Evolutionary conservation across 495 filamentous ascomycete genomes (phyloP).

Genomic region (Neohortaea acidophila): DNA sequence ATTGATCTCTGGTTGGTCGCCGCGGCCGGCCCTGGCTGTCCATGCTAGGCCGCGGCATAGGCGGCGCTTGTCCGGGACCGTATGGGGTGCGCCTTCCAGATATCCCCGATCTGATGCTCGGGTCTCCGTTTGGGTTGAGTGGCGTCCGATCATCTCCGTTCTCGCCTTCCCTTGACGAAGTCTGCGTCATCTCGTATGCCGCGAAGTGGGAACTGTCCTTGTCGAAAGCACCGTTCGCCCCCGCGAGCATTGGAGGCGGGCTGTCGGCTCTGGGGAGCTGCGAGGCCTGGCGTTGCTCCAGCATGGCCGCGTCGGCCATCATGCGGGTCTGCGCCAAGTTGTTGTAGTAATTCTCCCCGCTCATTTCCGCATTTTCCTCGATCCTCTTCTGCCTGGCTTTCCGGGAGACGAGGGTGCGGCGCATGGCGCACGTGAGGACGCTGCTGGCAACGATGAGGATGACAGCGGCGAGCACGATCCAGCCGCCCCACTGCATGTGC

Average conservation of each 20-base stretch:
- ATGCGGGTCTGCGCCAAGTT: constrained; percentile 42
- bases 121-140: constrained; percentile 47
- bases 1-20: constrained; percentile 43
- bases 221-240: constrained; percentile 28
- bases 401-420: constrained; percentile 76
- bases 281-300: constrained; percentile 14
- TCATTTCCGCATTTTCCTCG: constrained; percentile 88
- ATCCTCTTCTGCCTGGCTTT: constrained; percentile 87
- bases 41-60: constrained; percentile 21
- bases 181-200: constrained; percentile 49
- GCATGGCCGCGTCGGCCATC: constrained; percentile 30
- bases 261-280: constrained; percentile 30
- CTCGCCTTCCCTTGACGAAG: constrained; percentile 2
- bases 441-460: constrained; percentile 71
- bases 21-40: constrained; percentile 18
- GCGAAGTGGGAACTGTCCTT: constrained; percentile 49
- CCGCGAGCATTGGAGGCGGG: constrained; percentile 34
- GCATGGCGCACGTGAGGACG: constrained; percentile 91
- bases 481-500: constrained; percentile 86
- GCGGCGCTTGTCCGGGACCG: constrained; percentile 2
- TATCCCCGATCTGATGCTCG: constrained; percentile 20
- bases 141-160: constrained; percentile 61
- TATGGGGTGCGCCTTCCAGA: constrained; percentile 5
- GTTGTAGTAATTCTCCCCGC: constrained; percentile 73
- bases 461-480: constrained; percentile 82